Evolutionary conservation across 225 moss, liverwort and hornwort species (phyloP).

Genomic region (Sphagnum tenellum): DNA sequence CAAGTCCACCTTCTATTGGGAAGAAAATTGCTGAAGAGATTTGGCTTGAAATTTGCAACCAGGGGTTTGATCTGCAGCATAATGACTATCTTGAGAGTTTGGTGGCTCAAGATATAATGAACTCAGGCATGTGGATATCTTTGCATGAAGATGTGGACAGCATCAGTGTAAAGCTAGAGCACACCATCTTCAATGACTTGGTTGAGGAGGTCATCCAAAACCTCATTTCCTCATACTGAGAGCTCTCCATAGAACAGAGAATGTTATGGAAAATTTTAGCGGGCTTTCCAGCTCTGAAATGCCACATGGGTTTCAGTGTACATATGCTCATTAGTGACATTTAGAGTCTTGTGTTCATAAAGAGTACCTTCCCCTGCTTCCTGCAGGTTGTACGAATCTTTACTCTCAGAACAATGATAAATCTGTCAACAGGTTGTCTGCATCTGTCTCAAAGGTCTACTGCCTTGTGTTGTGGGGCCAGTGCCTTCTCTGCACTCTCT

Average conservation of each 20-base stretch:
- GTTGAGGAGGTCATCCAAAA: constrained; percentile 8
- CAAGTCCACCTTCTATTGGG: constrained; percentile 20
- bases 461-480: too few species aligned
- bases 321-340: not conserved
- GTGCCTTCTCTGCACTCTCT: too few species aligned
- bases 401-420: too few species aligned
- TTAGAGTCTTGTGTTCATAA: not conserved
- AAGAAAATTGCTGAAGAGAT: constrained; percentile 20
- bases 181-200: too few species aligned
- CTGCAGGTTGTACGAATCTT: not conserved
- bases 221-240: constrained; percentile 12
- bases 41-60: constrained; percentile 30
- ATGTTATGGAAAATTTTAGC: not conserved
- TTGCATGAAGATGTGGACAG: too few species aligned
- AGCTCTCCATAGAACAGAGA: not conserved
- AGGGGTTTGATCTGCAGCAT: constrained; percentile 14
- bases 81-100: too few species aligned
- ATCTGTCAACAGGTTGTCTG: too few species aligned
- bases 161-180: too few species aligned
- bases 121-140: too few species aligned
- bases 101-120: too few species aligned
- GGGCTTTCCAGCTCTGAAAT: not conserved
- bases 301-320: too few species aligned
- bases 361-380: not conserved
- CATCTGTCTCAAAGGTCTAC: too few species aligned